phyloP scores from a whole-genome alignment of 2,329 filamentous ascomycete species.

The Colletotrichum sp. region DNA sequence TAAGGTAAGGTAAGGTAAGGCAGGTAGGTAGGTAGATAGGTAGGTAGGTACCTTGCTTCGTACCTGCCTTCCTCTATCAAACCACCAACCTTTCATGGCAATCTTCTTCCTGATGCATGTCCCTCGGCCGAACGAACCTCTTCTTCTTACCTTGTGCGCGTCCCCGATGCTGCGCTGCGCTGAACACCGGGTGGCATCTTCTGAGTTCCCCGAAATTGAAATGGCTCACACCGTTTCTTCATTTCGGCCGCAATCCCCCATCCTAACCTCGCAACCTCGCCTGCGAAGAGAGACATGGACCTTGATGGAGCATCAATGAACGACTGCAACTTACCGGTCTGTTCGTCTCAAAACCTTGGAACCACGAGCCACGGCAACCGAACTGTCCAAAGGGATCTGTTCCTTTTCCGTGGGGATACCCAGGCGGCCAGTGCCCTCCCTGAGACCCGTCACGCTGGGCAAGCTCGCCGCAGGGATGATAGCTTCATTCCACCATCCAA shows the following conservation, averaged over 20 bases:
- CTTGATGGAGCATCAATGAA: neutral
- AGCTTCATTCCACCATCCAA: neutral
- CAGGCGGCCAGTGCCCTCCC: conserved; percentile 12
- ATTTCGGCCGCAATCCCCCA: neutral
- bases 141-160: neutral
- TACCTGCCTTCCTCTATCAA: neutral
- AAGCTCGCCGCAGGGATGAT: conserved; percentile 6
- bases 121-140: neutral
- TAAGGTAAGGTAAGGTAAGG: too few species aligned
- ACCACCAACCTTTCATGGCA: neutral
- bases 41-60: neutral
- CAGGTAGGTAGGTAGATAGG: too few species aligned
- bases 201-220: neutral
- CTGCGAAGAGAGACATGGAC: neutral
- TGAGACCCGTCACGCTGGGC: neutral
- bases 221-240: neutral
- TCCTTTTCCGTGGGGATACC: conserved; percentile 2
- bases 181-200: neutral
- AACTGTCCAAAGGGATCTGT: conserved; percentile 10
- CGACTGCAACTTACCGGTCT: neutral
- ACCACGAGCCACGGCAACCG: neutral
- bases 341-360: neutral
- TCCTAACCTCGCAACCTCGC: neutral
- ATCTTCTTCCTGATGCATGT: neutral
- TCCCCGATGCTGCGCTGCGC: neutral